phyloP scores from a whole-genome alignment of 2,329 filamentous ascomycete genomes.

The Allantophomopsis cytisporea region DNA sequence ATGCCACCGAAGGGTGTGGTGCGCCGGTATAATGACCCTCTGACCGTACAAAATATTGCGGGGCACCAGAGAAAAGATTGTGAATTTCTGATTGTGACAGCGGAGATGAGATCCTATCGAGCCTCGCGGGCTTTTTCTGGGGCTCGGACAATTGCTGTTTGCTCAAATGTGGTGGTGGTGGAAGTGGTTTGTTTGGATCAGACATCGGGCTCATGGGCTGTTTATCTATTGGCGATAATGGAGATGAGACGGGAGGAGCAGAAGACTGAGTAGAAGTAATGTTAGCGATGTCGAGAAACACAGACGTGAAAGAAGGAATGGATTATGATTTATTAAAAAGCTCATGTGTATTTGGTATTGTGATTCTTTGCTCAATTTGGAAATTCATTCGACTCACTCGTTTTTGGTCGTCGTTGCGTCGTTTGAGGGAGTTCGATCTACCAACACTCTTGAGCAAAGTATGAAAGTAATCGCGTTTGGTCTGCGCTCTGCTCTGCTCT shows the following conservation, averaged over 20 bases:
- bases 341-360: too few relatives aligned
- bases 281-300: too few relatives aligned
- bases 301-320: too few relatives aligned
- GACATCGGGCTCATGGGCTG: conserved; percentile 10
- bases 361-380: too few relatives aligned
- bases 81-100: conserved; percentile 47
- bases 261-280: too few relatives aligned
- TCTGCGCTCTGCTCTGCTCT: conserved; percentile 12
- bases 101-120: conserved; percentile 44
- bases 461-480: conserved; percentile 19
- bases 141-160: conserved; percentile 21
- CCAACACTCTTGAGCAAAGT: conserved; percentile 10
- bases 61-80: conserved; percentile 63
- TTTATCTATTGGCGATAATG: background rate
- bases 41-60: conserved; percentile 52
- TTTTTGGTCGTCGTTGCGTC: too few relatives aligned
- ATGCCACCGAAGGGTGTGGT: conserved; percentile 49
- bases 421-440: conserved; percentile 6
- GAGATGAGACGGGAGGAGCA: too few relatives aligned
- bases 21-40: conserved; percentile 45
- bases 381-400: too few relatives aligned
- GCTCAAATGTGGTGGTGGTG: conserved; percentile 26
- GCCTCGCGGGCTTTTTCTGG: conserved; percentile 27
- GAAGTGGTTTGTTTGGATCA: conserved; percentile 42
- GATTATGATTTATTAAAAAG: too few relatives aligned